phyloP scores from a whole-genome alignment of 164 flowering plant species.

The Umbilicus rupestris region DNA sequence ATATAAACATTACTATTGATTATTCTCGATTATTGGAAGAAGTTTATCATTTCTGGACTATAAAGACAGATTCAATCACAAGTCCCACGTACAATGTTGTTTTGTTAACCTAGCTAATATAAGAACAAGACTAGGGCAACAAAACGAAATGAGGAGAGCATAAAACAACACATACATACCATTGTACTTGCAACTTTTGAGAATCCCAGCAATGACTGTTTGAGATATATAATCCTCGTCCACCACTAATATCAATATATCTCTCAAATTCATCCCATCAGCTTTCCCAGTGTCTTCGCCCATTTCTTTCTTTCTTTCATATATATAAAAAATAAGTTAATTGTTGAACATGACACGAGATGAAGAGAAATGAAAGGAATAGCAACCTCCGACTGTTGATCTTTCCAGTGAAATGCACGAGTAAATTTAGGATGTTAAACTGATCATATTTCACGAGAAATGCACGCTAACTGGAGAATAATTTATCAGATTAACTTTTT shows the following conservation, averaged over 20 bases:
- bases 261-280: background rate
- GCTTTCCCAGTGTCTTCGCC: background rate
- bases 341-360: background rate
- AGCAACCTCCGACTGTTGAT: background rate
- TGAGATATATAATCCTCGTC: conserved; percentile 39
- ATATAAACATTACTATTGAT: no score
- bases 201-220: conserved; percentile 21
- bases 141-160: background rate
- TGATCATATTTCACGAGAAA: background rate
- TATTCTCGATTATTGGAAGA: no score
- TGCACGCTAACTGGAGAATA: background rate
- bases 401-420: background rate
- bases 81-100: no score
- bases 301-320: background rate
- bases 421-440: background rate
- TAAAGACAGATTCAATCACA: no score
- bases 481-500: background rate
- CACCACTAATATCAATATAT: conserved; percentile 22
- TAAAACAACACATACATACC: conserved; percentile 26
- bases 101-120: no score
- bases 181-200: conserved; percentile 19
- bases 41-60: no score
- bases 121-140: background rate
- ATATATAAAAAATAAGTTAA: background rate
- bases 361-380: background rate